phyloP scores from a whole-genome alignment of 2,329 filamentous ascomycete genomes.

The Penicillium sp. region DNA sequence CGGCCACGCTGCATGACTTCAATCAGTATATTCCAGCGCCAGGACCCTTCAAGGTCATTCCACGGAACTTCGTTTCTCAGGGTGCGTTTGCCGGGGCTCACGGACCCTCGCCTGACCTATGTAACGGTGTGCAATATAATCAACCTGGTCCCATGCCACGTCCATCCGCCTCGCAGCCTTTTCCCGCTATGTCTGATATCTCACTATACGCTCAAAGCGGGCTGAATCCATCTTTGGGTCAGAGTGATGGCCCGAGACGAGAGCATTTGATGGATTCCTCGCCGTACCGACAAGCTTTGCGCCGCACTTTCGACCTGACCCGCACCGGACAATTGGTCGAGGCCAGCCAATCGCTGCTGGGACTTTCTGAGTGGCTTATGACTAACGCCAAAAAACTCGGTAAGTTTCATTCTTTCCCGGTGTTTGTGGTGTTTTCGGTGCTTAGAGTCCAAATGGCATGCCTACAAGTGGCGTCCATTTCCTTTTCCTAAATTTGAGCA shows the following conservation, averaged over 20 bases:
- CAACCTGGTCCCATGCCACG: slow-evolving; percentile 58
- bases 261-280: slow-evolving; percentile 62
- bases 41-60: slow-evolving; percentile 69
- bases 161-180: slow-evolving; percentile 51
- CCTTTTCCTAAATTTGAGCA: background rate
- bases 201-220: slow-evolving; percentile 34
- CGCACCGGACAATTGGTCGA: slow-evolving; percentile 60
- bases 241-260: background rate
- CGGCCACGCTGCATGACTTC: slow-evolving; percentile 77
- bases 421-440: no score
- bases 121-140: slow-evolving; percentile 61
- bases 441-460: background rate
- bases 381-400: slow-evolving; percentile 64
- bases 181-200: slow-evolving; percentile 54
- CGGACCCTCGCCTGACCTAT: slow-evolving; percentile 61
- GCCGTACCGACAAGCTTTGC: slow-evolving; percentile 56
- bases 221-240: slow-evolving; percentile 26
- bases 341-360: slow-evolving; percentile 57
- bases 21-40: slow-evolving; percentile 59
- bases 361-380: slow-evolving; percentile 66
- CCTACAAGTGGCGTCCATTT: background rate
- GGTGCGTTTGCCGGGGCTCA: slow-evolving; percentile 62
- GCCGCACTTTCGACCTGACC: slow-evolving; percentile 69
- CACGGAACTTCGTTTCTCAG: slow-evolving; percentile 70
- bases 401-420: slow-evolving; percentile 44